Base-by-base conservation (phyloP, 208 protist genomes). In the Wallacemonas sp. region DNA sequence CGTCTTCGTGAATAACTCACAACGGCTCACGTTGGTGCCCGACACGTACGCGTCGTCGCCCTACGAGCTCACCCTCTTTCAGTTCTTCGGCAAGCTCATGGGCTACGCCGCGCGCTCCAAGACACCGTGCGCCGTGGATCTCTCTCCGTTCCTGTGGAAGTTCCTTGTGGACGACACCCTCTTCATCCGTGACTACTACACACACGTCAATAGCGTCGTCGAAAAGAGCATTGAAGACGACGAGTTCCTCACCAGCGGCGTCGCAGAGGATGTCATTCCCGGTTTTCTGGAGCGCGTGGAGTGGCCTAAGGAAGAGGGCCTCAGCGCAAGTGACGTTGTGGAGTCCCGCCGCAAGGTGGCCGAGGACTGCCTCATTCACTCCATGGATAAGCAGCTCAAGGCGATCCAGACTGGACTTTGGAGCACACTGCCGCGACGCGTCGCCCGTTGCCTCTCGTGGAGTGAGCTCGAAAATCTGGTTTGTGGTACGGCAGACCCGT, bases 141-240 rank as follows among this genome's bases (percentile, higher is more conserved):
- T 96, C 66, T 94, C 88, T 30, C 91, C 88, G 4, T 96, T 93
- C 71, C 62, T 96, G 42, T 96, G 91, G 91, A 94, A 94, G 67
- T 96, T 89, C 52, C 68, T 96, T n/a, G 87, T 93, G 2, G 91
- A 93, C 36, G 88, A 96, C 68, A 72, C 61, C 33, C 70, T 96
- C 12, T 85, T 77, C 38, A 70, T 94, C 26, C 69, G 78, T 22
- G 91, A 96, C 73, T 96, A 92, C 77, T 96, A 94, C 75, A 66
- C 76, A 39, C 79, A 96, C 69, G 88, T 96, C 27, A 85, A 96
- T 66, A 92, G 81, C 61, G 84, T 94, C 17, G 86, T 92, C 30
- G 79, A 88, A 67, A 84, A 78, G 39, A 89, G 76, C 61, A 81
- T 96, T 64, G 73, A 64, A 29, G 88, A 94, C 41, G 78, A 83